These are phyloP conservation scores for Ogataea methanolica DNA, from an alignment of 805 yeast species.

Conservation along the genomic window DNA sequence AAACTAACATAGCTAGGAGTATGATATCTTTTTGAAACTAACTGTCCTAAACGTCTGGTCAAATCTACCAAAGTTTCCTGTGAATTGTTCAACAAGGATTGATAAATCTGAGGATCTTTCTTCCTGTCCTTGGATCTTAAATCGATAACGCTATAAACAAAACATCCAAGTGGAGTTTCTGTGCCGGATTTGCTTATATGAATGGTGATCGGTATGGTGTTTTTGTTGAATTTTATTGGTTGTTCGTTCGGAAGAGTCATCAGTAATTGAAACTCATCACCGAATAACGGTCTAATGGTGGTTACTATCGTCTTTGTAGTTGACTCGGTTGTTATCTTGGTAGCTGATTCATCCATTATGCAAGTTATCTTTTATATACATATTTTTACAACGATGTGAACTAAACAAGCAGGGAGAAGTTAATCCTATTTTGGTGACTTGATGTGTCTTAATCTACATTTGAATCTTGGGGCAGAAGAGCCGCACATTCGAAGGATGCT, in stretches of 20 bases:
- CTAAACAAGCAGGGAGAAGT: too few species aligned
- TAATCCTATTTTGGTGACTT: too few species aligned
- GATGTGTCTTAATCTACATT: too few species aligned
- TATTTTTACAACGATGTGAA: too few species aligned
- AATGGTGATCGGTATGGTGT: constrained; percentile 32
- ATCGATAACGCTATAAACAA: constrained; percentile 38
- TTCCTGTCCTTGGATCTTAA: constrained; percentile 14
- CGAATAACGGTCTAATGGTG: constrained; percentile 21
- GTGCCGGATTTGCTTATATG: constrained; percentile 32
- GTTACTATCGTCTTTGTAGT: constrained; percentile 15
- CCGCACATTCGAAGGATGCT: too few species aligned
- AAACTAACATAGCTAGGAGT: constrained; percentile 43
- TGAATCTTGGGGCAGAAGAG: too few species aligned
- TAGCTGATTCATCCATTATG: background rate
- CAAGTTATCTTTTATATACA: background rate
- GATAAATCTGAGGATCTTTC: constrained; percentile 28
- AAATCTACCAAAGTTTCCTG: constrained; percentile 38
- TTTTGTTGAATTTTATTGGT: constrained; percentile 12
- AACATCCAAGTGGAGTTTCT: constrained; percentile 34
- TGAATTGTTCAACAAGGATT: constrained; percentile 40
- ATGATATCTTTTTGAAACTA: constrained; percentile 36
- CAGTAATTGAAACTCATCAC: constrained; percentile 22
- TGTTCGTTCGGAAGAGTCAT: constrained; percentile 15
- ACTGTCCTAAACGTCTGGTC: constrained; percentile 37
- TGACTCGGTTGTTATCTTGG: constrained; percentile 1